These are phyloP conservation scores for Penicillium crystallinum DNA, from an alignment of 495 filamentous ascomycete species.

Conservation along the genomic window DNA sequence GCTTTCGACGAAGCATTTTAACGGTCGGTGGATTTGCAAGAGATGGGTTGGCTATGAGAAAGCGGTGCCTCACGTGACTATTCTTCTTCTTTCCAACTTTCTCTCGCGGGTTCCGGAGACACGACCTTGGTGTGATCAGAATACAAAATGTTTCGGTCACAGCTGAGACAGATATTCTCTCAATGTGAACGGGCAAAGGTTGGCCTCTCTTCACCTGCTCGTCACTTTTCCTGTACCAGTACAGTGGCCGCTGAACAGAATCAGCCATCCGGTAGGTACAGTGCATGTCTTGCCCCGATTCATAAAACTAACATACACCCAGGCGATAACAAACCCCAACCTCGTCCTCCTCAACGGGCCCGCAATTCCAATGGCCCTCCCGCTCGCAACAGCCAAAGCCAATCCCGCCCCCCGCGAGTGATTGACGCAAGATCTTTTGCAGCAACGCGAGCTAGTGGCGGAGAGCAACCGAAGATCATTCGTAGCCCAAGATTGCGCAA, in stretches of 20 bases:
- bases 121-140: background rate
- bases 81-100: conserved; percentile 13
- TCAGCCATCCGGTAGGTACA: conserved; percentile 25
- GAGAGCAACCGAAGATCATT: conserved; percentile 31
- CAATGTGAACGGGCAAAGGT: conserved; percentile 14
- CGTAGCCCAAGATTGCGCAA: conserved; percentile 27
- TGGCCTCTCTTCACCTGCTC: conserved; percentile 12
- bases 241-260: conserved; percentile 14
- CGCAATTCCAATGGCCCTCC: conserved; percentile 20
- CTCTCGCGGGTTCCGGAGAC: conserved; percentile 7
- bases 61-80: conserved; percentile 12
- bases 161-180: conserved; percentile 18
- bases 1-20: conserved; percentile 74
- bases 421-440: conserved; percentile 42
- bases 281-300: no score
- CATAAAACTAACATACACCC: no score
- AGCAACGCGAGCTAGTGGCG: conserved; percentile 22
- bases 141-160: conserved; percentile 30
- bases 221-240: conserved; percentile 30
- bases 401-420: conserved; percentile 25
- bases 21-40: no score
- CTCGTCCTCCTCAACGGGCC: conserved; percentile 7
- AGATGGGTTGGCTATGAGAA: background rate
- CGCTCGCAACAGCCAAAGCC: conserved; percentile 13
- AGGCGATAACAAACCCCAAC: background rate